These are phyloP conservation scores for Entomortierella lignicola DNA, from an alignment of 192 early-diverging fungal genomes.

Conservation along the genomic window DNA sequence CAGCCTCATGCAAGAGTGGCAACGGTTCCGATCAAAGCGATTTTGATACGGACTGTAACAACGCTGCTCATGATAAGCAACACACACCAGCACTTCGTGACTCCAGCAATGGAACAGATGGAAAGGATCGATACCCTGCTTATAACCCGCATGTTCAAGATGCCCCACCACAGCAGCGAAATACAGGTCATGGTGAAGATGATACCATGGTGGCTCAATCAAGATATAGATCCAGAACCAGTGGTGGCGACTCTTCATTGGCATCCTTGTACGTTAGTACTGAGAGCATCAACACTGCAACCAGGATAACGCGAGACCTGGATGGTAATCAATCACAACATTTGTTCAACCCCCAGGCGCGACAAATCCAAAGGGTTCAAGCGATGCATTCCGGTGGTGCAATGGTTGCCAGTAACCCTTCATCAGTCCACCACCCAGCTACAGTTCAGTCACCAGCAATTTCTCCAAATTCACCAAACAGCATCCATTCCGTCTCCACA, in stretches of 20 bases:
- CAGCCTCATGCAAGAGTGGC: too few species aligned
- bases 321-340: slow-evolving; percentile 3
- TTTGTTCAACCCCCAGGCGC: slow-evolving; percentile 13
- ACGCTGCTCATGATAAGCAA: too few species aligned
- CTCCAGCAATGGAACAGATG: slow-evolving; percentile 1
- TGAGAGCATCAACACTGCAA: slow-evolving; percentile 2
- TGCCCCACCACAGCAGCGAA: neutral
- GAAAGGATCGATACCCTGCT: slow-evolving; percentile 7
- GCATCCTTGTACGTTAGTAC: slow-evolving; percentile 15
- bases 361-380: neutral
- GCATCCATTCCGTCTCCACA: slow-evolving; percentile 2
- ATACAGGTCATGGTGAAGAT: neutral
- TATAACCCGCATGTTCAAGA: neutral
- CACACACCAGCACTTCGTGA: neutral
- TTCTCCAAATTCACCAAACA: neutral
- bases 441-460: neutral
- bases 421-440: neutral
- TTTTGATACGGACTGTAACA: too few species aligned
- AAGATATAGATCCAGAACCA: too few species aligned
- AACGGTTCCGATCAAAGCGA: too few species aligned
- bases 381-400: neutral
- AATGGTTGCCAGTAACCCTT: slow-evolving; percentile 18
- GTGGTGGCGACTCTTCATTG: too few species aligned
- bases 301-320: neutral
- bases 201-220: too few species aligned